Percentiles rank a stretch among this genome's conserved stretches.
These are phyloP conservation scores for Nemophila menziesii DNA, from an alignment of 257 asterid species.

Conservation along the genomic window DNA sequence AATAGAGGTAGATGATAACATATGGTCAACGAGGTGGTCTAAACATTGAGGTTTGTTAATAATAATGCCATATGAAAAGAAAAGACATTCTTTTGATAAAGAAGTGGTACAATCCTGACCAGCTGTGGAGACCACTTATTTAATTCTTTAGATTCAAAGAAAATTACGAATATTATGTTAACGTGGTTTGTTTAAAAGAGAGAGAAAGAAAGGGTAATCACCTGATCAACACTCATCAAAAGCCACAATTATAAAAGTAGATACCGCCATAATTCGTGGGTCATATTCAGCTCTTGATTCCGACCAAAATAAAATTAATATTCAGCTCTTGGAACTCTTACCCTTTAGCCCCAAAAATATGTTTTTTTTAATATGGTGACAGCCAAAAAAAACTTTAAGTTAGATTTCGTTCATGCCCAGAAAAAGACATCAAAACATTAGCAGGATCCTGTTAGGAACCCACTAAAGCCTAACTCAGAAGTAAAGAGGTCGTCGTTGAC, in stretches of 20 bases:
- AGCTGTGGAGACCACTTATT: conserved; percentile 12
- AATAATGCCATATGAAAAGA: conserved; percentile 28
- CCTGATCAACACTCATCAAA: conserved; percentile 1
- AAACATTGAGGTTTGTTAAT: conserved; percentile 2
- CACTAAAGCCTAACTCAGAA: no score
- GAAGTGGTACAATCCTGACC: conserved; percentile 10
- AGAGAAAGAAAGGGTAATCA: neutral
- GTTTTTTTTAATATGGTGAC: neutral
- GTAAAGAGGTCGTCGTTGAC: no score
- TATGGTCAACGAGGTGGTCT: conserved; percentile 13
- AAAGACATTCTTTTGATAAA: conserved; percentile 19
- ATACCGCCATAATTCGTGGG: conserved; percentile 8
- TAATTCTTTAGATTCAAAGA: conserved; percentile 2
- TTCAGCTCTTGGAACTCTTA: neutral
- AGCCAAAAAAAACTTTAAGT: neutral
- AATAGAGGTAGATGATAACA: no score
- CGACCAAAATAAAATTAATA: neutral
- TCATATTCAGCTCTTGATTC: conserved; percentile 3
- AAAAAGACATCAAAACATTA: neutral
- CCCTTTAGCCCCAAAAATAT: neutral
- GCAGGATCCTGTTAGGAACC: conserved; percentile 2
- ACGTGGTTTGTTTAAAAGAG: conserved; percentile 7
- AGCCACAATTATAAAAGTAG: conserved; percentile 1
- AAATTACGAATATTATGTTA: neutral
- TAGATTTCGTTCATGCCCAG: conserved; percentile 5